Base-by-base conservation (phyloP, 768 basidiomycete genomes). In the Leccinum boreale region DNA sequence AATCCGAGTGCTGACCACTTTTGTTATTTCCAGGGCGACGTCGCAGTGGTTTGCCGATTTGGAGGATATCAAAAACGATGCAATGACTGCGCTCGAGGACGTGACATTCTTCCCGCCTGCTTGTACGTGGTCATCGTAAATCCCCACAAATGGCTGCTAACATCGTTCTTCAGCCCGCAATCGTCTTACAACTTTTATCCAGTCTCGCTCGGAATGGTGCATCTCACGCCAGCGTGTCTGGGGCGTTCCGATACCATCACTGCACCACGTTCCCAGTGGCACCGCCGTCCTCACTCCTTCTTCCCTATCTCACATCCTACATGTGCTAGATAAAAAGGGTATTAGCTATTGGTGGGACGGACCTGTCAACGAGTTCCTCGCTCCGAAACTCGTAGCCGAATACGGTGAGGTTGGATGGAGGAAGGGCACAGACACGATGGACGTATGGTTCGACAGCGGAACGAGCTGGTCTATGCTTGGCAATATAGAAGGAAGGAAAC, bases 361-460 rank as follows among this genome's bases (percentile, higher is more conserved):
- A 14, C 85, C 88, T 3, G 81, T 91, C 29, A 84, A 83, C 49
- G 90, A 91, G 28, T 97, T 99, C 71, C 74, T 96, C 5, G 82
- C 88, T 10, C 81, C 84, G 0, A 76, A 79, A 50, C 78, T 90
- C 19, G 69, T 73, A 5, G 75, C 77, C 51, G 74, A 78, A n/a
- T 81, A 80, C 8, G 70, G 70, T 17, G 64, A 64, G 39, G 77
- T 76, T 1, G 73, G 72, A 1, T 94, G 88, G 85, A 73, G 76
- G 49, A 94, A 93, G 70, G 89, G 94, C 9, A 86, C 83, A 3
- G 96, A 99, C 69, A 99, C 96, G 3, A 94, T 98, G 87, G 96
- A 99, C 70, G 96, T 99, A 15, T 99, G 96, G 96, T 98, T 98
- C 64, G 96, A 99, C 73, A 95, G 92, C 64, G 96, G 96, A 4